Evolutionary conservation across 495 filamentous ascomycete species (phyloP), one percentile per base, ranked within the genome.

Genomic region (Aspergillus homomorphus): DNA sequence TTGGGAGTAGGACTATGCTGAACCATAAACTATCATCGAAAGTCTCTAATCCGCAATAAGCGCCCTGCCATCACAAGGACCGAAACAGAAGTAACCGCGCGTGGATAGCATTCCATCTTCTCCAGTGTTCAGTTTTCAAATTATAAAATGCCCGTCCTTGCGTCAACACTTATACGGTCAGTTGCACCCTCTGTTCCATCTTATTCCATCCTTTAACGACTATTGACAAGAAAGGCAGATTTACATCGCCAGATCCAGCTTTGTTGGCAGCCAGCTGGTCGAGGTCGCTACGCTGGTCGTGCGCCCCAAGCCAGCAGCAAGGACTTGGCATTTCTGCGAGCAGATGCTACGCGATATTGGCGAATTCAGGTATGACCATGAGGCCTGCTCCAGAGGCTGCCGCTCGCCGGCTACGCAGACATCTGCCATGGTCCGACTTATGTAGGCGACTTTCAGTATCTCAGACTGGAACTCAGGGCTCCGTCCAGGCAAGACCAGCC

Each of bases 11-110:
- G 68, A 46, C 59, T 58, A 51, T 41, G 42, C 52, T 52, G 58
- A 66, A 65, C 44, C 16, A 70, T 71, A 69, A 64, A 54, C 41
- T 54, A 53, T 38, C 57, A 59, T 61, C 53, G 30, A 46, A 63
- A n/a, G 46, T 28, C 65, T 56, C 45, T 10, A 38, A 14, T 38
- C 8, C 33, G 12, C 33, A 14, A 5, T 38, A 38, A 38, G 33
- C 33, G 33, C 33, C 33, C 26, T 28, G 26, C 26, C 9, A 28
- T 28, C 26, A 28, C 9, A 28, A 28, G 26, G 26, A 9, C 9
- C 26, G 9, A 28, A 28, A 28, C 26, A 28, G 26, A 9, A n/a
- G n/a, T n/a, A 28, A 28, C 26, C 33, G 33, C 33, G 12, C 33
- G 12, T 38, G 33, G 26, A 38, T 12, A 38, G 33, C 33, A 38